Conservation (phyloP, 108 stramenopile genomes). For the Fragilaria crotonensis region DNA sequence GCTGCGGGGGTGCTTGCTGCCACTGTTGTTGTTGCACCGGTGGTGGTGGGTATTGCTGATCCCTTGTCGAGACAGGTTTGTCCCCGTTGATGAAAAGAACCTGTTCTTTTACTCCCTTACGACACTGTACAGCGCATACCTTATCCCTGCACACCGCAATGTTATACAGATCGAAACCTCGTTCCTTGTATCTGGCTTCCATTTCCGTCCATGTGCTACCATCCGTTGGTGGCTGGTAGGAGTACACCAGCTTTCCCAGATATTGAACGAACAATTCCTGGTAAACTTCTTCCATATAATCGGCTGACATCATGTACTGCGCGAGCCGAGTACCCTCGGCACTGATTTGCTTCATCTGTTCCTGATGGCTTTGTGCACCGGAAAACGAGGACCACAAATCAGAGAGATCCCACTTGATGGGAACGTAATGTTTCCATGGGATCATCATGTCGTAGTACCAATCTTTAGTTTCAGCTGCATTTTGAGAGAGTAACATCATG, state of each 20-base stretch:
- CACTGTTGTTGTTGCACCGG: too few relatives aligned
- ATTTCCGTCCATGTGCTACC: background rate
- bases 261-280: background rate
- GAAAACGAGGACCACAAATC: conserved; percentile 1
- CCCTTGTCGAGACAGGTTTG: too few relatives aligned
- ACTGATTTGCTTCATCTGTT: background rate
- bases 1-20: too few relatives aligned
- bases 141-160: background rate
- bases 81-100: too few relatives aligned
- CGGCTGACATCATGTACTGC: background rate
- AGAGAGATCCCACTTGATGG: background rate
- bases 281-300: background rate
- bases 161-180: background rate
- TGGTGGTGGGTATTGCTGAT: too few relatives aligned
- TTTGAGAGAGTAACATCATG: background rate
- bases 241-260: background rate
- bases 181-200: background rate
- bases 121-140: background rate
- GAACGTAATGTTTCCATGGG: conserved; percentile 11
- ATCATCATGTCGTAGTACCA: conserved; percentile 4
- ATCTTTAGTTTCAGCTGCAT: conserved; percentile 12
- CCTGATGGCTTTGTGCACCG: conserved; percentile 4
- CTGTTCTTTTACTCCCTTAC: too few relatives aligned
- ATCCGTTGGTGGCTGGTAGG: background rate
- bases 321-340: conserved; percentile 16